phyloP scores from a whole-genome alignment of 176 grass and related monocot genomes.

The Oryza glaberrima region DNA sequence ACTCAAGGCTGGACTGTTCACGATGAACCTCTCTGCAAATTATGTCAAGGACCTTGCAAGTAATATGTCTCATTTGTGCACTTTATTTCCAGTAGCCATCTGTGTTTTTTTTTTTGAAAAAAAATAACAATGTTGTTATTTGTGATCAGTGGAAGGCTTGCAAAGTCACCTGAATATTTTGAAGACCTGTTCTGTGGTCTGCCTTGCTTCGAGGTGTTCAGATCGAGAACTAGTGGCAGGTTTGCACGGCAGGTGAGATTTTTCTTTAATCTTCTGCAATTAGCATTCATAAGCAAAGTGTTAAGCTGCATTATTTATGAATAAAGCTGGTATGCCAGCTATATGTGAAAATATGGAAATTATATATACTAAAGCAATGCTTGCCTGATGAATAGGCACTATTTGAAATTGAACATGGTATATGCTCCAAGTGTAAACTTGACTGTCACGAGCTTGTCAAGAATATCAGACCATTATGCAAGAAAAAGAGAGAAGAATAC shows the following conservation, averaged over 20 bases:
- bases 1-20: slow-evolving; percentile 74
- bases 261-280: slow-evolving; percentile 21
- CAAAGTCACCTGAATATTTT: slow-evolving; percentile 96
- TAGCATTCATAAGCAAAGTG: background rate
- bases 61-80: slow-evolving; percentile 38
- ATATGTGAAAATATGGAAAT: background rate
- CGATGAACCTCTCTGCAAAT: slow-evolving; percentile 86
- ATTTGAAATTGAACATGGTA: slow-evolving; percentile 85
- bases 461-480: slow-evolving; percentile 66
- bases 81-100: slow-evolving; percentile 34
- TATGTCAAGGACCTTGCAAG: slow-evolving; percentile 89
- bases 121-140: slow-evolving; percentile 20
- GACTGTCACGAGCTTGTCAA: slow-evolving; percentile 85
- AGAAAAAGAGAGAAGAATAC: slow-evolving; percentile 58
- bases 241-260: slow-evolving; percentile 71
- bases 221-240: slow-evolving; percentile 74
- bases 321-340: slow-evolving; percentile 12
- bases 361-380: slow-evolving; percentile 22
- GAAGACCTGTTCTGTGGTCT: slow-evolving; percentile 94
- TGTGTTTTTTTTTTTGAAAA: background rate
- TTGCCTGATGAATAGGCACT: slow-evolving; percentile 60
- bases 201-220: slow-evolving; percentile 74
- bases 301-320: background rate
- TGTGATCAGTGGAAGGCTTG: slow-evolving; percentile 68
- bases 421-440: slow-evolving; percentile 80